These are phyloP conservation scores for Trichoderma semiorbis DNA, from an alignment of 2,329 filamentous ascomycete species.

Conservation along the genomic window DNA sequence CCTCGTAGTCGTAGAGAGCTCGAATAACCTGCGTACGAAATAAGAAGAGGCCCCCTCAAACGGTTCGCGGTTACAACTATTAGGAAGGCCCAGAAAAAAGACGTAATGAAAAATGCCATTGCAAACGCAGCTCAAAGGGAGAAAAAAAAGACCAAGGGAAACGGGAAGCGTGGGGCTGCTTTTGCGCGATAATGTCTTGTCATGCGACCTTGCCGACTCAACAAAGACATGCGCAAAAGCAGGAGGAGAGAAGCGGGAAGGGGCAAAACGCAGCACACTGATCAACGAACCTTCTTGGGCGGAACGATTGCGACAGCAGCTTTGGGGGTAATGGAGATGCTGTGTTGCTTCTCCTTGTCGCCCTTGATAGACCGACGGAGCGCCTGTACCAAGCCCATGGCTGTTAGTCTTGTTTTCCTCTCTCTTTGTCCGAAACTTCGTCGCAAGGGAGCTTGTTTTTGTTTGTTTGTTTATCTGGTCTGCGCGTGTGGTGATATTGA, in stretches of 20 bases:
- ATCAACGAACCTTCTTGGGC: constrained; percentile 77
- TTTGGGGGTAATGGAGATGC: constrained; percentile 74
- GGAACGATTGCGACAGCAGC: constrained; percentile 84
- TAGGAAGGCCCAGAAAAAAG: constrained; percentile 18
- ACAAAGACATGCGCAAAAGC: background rate
- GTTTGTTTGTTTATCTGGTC: background rate
- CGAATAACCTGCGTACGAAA: constrained; percentile 74
- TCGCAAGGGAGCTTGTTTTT: constrained; percentile 6
- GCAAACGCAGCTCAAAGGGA: background rate
- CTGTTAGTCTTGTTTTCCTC: constrained; percentile 35
- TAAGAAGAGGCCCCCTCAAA: background rate
- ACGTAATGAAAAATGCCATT: constrained; percentile 14
- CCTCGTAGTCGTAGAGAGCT: constrained; percentile 89
- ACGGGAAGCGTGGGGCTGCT: background rate
- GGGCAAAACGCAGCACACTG: background rate
- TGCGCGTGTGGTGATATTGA: background rate
- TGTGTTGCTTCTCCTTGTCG: constrained; percentile 72
- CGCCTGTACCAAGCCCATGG: constrained; percentile 55
- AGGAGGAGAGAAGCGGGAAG: background rate
- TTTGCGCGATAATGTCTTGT: background rate
- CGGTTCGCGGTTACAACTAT: background rate
- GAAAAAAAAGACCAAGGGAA: background rate
- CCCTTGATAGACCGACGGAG: constrained; percentile 87
- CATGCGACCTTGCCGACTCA: constrained; percentile 17
- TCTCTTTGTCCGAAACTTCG: constrained; percentile 5